Conservation (phyloP, 2,329 filamentous ascomycete genomes). For the Phialophora expanda region DNA sequence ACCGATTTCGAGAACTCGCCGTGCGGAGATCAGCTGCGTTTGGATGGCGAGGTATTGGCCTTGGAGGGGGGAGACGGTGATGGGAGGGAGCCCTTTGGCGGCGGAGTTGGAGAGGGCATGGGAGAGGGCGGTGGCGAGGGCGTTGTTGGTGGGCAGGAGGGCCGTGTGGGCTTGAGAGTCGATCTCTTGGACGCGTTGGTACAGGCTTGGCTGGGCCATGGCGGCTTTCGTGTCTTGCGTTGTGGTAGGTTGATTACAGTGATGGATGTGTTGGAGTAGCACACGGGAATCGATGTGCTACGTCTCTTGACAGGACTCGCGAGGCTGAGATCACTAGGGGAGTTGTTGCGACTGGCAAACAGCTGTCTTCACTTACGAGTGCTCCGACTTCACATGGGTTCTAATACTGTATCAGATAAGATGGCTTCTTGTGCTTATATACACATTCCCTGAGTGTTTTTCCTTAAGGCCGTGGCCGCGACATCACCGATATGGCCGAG, state of each 20-base stretch:
- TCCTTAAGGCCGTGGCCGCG: background rate
- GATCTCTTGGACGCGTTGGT: constrained; percentile 13
- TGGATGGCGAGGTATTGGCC: constrained; percentile 52
- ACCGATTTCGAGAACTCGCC: constrained; percentile 59
- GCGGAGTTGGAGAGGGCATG: constrained; percentile 27
- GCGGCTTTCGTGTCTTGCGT: background rate
- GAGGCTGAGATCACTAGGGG: background rate
- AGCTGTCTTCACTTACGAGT: background rate
- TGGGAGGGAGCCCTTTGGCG: constrained; percentile 38
- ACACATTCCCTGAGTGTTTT: background rate
- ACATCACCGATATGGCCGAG: constrained; percentile 3
- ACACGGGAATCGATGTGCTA: background rate
- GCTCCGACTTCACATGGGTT: background rate
- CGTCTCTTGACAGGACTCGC: background rate
- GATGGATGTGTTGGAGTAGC: background rate
- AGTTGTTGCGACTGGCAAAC: background rate
- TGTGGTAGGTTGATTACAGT: background rate
- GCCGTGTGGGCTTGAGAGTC: constrained; percentile 2
- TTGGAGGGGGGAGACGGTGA: constrained; percentile 46
- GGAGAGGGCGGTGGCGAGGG: constrained; percentile 7
- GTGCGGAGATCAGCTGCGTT: constrained; percentile 45
- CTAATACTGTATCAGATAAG: background rate
- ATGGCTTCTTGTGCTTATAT: background rate
- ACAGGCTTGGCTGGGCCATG: constrained; percentile 2
- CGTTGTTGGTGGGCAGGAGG: constrained; percentile 7